Conservation (phyloP, 2,329 filamentous ascomycete genomes). For the Orbilia blumenaviensis region DNA sequence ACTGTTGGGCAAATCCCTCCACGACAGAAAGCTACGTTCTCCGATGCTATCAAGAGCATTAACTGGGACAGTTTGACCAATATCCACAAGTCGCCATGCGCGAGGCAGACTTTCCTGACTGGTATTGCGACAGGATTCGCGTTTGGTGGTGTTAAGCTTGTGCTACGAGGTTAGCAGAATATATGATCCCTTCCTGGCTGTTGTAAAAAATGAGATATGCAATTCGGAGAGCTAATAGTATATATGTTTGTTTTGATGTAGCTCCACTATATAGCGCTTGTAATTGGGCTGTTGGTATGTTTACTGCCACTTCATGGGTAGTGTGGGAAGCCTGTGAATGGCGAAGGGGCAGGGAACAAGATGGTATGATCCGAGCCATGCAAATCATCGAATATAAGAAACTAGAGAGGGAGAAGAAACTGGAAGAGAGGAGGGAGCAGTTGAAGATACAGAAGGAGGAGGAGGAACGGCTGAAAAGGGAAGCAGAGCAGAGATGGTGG, state of each 20-base stretch:
- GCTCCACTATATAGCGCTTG: constrained; percentile 73
- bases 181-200: not conserved
- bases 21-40: constrained; percentile 12
- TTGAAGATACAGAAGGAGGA: constrained; percentile 61
- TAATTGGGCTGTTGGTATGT: constrained; percentile 86
- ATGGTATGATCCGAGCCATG: constrained; percentile 84
- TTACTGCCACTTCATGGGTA: constrained; percentile 73
- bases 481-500: constrained; percentile 56
- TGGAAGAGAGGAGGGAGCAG: constrained; percentile 60
- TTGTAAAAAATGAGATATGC: too few relatives aligned
- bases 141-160: constrained; percentile 75
- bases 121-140: constrained; percentile 83
- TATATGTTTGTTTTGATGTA: constrained; percentile 59
- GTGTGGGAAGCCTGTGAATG: constrained; percentile 88
- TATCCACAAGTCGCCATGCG: constrained; percentile 82
- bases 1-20: constrained; percentile 46
- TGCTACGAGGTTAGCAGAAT: constrained; percentile 73
- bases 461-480: constrained; percentile 48
- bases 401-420: constrained; percentile 69
- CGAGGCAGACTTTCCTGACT: constrained; percentile 80
- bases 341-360: constrained; percentile 75
- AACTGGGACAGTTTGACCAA: constrained; percentile 66
- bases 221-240: too few relatives aligned
- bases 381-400: constrained; percentile 81
- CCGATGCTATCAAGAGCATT: constrained; percentile 42